phyloP scores from a whole-genome alignment of 768 basidiomycete genomes.

The Clathrus columnatus region DNA sequence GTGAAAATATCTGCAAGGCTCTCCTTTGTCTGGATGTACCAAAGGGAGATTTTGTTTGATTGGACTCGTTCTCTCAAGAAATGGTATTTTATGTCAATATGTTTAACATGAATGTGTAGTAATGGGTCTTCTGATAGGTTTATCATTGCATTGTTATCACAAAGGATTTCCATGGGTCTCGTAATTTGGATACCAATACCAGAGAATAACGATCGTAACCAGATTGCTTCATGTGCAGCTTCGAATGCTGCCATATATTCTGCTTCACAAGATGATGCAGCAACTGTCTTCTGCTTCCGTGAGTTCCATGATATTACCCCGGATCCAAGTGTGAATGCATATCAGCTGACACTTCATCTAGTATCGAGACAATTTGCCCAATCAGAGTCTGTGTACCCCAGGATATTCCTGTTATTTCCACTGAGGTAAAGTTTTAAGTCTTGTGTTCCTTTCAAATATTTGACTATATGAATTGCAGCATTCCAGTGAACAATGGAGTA shows the following conservation, averaged over 20 bases:
- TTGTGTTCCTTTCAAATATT: constrained; percentile 4
- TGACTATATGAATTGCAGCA: constrained; percentile 4
- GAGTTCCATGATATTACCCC: constrained; percentile 23
- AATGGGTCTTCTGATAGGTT: constrained; percentile 25
- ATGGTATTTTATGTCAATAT: constrained; percentile 35
- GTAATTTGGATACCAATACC: constrained; percentile 15
- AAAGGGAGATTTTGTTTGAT: constrained; percentile 18
- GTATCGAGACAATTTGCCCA: constrained; percentile 23
- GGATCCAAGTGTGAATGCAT: constrained; percentile 25
- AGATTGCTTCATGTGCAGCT: constrained; percentile 14
- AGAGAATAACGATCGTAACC: constrained; percentile 9
- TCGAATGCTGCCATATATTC: constrained; percentile 14
- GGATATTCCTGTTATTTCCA: constrained; percentile 13
- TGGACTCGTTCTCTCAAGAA: constrained; percentile 28
- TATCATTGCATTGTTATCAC: constrained; percentile 33
- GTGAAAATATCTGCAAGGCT: constrained; percentile 36
- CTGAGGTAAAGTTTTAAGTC: constrained; percentile 15
- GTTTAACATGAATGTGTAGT: constrained; percentile 31
- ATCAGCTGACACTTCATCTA: constrained; percentile 26
- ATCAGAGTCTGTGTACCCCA: constrained; percentile 17
- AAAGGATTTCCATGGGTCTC: constrained; percentile 15
- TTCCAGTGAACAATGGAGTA: neutral
- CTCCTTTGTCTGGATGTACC: constrained; percentile 24
- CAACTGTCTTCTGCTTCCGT: constrained; percentile 15
- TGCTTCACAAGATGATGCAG: constrained; percentile 13